Evolutionary conservation across 495 filamentous ascomycete genomes (phyloP), one percentile per base, ranked within the genome.

Genomic region (Cryomyces antarcticus): DNA sequence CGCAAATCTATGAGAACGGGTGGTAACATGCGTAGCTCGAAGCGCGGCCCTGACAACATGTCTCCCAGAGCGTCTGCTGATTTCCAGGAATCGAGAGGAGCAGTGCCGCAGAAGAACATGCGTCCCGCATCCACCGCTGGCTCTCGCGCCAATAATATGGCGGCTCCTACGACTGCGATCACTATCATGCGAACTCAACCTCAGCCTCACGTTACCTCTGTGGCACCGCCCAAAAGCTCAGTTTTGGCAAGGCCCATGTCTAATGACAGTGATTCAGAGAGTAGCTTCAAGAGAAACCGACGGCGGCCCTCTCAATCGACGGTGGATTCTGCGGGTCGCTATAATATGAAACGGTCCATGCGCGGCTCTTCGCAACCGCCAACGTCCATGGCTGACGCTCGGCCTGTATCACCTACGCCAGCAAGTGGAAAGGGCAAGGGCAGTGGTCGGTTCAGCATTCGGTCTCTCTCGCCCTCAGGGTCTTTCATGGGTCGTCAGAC

Each of bases 281-380:
- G 72, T 52, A 75, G 71, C 51, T 80, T 78, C 62, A 69, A 64
- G 46, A 67, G 68, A 45, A 51, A 60, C 28, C 56, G 60, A 31
- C 51, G 59, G 31, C 59, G 65, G 30, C 41, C 55, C 28, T 57
- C 63, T 12, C 43, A 45, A 38, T 51, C 60, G 13, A 42, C 39
- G 30, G 44, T 13, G 7, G 48, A 50, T 17, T 24, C 38, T 7
- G 31, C 24, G 29, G 58, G 60, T 4, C 41, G 58, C 11, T 67
- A 67, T 44, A 55, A 46, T 0, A 75, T 80, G 72, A 67, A 65
- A 39, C 58, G 66, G 12, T 71, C 69, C 0, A 69, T 78, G 68
- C 61, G 74, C 45, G 55, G 50, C 41, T 49, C 59, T 38, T 28
- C 49, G 27, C 52, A 44, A 24, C 17, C 17, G 10, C 45, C 46